Conservation (phyloP, 1,139 yeast species). For the Lodderomyces metapsilosis region DNA sequence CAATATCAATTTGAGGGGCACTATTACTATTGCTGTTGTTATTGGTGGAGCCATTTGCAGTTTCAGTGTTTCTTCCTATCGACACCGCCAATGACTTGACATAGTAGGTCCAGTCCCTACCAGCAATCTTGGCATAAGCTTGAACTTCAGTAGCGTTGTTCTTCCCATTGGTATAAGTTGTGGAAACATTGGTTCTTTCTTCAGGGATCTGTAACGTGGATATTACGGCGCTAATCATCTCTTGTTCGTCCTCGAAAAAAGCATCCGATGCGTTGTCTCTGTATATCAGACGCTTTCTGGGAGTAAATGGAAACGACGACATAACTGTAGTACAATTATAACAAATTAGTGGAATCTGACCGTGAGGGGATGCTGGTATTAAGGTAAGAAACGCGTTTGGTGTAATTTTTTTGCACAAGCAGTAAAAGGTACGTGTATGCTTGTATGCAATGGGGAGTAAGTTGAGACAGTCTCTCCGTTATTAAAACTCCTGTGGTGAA, state of each 20-base stretch:
- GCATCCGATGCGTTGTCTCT: constrained; percentile 15
- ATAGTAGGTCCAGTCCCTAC: constrained; percentile 91
- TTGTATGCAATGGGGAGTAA: too few species aligned
- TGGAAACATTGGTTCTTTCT: constrained; percentile 50
- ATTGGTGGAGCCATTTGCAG: constrained; percentile 3
- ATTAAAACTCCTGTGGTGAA: too few species aligned
- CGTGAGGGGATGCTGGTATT: too few species aligned
- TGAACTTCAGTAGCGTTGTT: constrained; percentile 83
- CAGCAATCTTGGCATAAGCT: constrained; percentile 95
- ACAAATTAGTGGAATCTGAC: background rate
- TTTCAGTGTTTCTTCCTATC: constrained; percentile 85
- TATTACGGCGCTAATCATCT: constrained; percentile 53
- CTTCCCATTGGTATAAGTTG: constrained; percentile 59
- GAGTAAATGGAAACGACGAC: constrained; percentile 20
- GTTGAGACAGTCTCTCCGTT: too few species aligned
- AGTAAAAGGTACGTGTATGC: too few species aligned
- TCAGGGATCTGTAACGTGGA: constrained; percentile 48
- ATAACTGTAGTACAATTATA: background rate
- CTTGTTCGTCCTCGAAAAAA: constrained; percentile 49
- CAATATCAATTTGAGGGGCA: constrained; percentile 64
- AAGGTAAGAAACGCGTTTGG: too few species aligned
- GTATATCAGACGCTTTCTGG: constrained; percentile 30
- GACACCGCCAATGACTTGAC: constrained; percentile 77
- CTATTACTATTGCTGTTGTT: background rate
- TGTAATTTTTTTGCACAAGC: too few species aligned